Evolutionary conservation across 1,139 yeast genomes (phyloP).

Genomic region (Ogataea hybrid): DNA sequence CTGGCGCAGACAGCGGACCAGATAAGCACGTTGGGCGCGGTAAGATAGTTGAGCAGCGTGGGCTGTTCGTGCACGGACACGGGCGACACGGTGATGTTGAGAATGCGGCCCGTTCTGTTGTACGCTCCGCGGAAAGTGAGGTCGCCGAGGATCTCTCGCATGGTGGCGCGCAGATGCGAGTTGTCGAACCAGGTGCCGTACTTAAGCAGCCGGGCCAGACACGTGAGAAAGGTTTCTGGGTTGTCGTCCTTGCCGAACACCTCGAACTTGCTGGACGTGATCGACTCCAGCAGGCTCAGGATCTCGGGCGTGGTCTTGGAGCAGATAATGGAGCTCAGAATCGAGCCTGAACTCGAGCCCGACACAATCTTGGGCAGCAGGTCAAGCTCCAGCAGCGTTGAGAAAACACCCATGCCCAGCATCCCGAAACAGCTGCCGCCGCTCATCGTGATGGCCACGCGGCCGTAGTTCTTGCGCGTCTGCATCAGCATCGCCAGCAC

Average conservation of each 20-base stretch:
- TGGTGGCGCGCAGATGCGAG: slow-evolving; percentile 65
- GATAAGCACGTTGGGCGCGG: slow-evolving; percentile 87
- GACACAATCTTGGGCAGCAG: slow-evolving; percentile 86
- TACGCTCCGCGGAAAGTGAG: slow-evolving; percentile 68
- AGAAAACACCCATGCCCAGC: slow-evolving; percentile 87
- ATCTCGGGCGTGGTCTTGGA: slow-evolving; percentile 78
- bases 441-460: slow-evolving; percentile 87
- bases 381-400: slow-evolving; percentile 70
- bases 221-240: slow-evolving; percentile 44
- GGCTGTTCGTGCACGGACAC: slow-evolving; percentile 76
- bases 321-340: slow-evolving; percentile 85
- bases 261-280: slow-evolving; percentile 60
- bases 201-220: slow-evolving; percentile 62
- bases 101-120: slow-evolving; percentile 56
- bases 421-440: slow-evolving; percentile 97
- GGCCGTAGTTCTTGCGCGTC: slow-evolving; percentile 86
- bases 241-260: slow-evolving; percentile 61
- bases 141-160: slow-evolving; percentile 82
- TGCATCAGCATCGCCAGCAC: slow-evolving; percentile 78
- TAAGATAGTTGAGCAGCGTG: slow-evolving; percentile 77
- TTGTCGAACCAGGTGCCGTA: slow-evolving; percentile 90
- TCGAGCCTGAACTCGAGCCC: slow-evolving; percentile 96
- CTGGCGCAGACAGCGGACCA: slow-evolving; percentile 97
- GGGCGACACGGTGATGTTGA: slow-evolving; percentile 75
- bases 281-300: slow-evolving; percentile 48